These are phyloP conservation scores for Stellera chamaejasme DNA, from an alignment of 345 rosid species.

Conservation along the genomic window DNA sequence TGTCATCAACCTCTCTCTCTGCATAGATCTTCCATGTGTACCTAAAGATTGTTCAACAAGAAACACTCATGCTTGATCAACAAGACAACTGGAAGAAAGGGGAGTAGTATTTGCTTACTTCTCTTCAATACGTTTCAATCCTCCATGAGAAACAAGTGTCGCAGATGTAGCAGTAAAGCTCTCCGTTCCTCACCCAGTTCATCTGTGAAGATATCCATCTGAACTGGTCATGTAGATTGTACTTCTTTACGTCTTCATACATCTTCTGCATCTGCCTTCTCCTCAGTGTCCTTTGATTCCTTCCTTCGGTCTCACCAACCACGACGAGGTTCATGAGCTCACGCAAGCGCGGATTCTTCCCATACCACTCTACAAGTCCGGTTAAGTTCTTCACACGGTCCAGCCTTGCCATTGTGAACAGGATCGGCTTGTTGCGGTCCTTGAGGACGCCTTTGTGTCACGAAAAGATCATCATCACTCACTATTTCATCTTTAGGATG, in stretches of 20 bases:
- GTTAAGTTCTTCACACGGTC: conserved; percentile 86
- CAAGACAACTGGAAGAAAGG: background rate
- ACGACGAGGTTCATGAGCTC: conserved; percentile 78
- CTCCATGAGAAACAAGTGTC: conserved; percentile 70
- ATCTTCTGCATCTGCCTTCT: conserved; percentile 92
- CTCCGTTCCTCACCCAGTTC: conserved; percentile 65
- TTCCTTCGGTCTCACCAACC: conserved; percentile 85
- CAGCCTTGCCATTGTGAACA: conserved; percentile 93
- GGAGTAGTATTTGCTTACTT: conserved; percentile 31
- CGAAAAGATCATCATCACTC: background rate
- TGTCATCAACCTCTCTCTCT: conserved; percentile 71
- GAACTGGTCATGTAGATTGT: conserved; percentile 59
- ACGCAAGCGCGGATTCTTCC: conserved; percentile 58
- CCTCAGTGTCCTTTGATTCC: conserved; percentile 86
- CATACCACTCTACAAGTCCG: conserved; percentile 95
- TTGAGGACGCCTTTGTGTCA: conserved; percentile 60
- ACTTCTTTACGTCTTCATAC: conserved; percentile 45
- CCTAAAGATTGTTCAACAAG: conserved; percentile 23
- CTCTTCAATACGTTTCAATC: conserved; percentile 77
- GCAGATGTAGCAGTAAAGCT: conserved; percentile 58
- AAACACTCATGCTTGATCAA: background rate
- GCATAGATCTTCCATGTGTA: conserved; percentile 92
- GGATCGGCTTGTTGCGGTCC: conserved; percentile 74
- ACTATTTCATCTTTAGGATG: background rate
- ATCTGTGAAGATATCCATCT: conserved; percentile 78